A percentile compares a stretch with the other conserved stretches of the same genome.
Conservation (phyloP, 1,139 yeast genomes). For the Nakaseomyces sp. region DNA sequence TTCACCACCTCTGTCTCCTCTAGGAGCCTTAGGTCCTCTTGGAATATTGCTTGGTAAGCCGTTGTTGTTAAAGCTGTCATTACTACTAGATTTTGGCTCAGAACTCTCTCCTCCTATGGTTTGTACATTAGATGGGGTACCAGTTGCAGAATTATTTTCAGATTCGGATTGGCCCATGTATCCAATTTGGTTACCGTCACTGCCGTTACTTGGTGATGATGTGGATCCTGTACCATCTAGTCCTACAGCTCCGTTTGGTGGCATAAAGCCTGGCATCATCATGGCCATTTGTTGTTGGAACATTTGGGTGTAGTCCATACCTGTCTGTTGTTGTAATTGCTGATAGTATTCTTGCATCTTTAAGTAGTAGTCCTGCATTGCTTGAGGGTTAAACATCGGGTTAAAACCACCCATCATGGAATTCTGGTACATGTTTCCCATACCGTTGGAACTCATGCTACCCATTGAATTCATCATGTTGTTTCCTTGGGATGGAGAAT, state of each 20-base stretch:
- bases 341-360: slow-evolving; percentile 73
- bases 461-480: slow-evolving; percentile 17
- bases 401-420: slow-evolving; percentile 47
- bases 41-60: slow-evolving; percentile 28
- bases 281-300: slow-evolving; percentile 41
- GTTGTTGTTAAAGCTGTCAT: slow-evolving; percentile 12
- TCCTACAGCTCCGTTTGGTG: slow-evolving; percentile 18
- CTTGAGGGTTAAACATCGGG: slow-evolving; percentile 73
- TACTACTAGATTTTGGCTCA: slow-evolving; percentile 13
- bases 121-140: slow-evolving; percentile 19
- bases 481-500: slow-evolving; percentile 9
- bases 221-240: not conserved
- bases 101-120: slow-evolving; percentile 25
- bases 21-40: slow-evolving; percentile 32
- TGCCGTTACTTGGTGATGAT: not conserved
- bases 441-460: slow-evolving; percentile 13
- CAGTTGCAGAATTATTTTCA: not conserved
- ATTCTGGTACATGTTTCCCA: slow-evolving; percentile 27
- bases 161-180: not conserved
- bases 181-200: not conserved
- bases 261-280: slow-evolving; percentile 43
- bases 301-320: slow-evolving; percentile 32
- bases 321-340: slow-evolving; percentile 47
- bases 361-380: slow-evolving; percentile 84
- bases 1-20: slow-evolving; percentile 14